Evolutionary conservation across 768 basidiomycete genomes (phyloP), one percentile per base, ranked within the genome.

Genomic region (Leccinum incarnatum): DNA sequence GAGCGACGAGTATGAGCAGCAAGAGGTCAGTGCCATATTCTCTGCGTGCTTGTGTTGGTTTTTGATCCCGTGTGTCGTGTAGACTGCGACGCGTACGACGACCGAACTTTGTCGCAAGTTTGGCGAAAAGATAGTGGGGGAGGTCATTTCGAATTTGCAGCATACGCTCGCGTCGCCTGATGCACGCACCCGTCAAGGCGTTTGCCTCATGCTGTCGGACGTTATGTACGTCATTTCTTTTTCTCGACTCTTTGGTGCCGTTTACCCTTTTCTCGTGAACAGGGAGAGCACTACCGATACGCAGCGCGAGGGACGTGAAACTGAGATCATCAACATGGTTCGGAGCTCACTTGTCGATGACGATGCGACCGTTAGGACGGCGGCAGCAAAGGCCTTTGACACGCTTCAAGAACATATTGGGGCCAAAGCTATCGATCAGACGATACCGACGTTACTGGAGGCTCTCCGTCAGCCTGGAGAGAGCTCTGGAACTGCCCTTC

Each of bases 21-120:
- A 93, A 76, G 95, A 98, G 84, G 94, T 93, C 57, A 47, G 71
- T 60, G 9, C 9, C 0, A 3, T 4, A 4, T 11, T 1, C 34
- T 15, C 5, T 6, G 5, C 1, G 19, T 23, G 6, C 1, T 27
- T 9, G 17, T 7, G 15, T 29, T 42, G 19, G 1, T 9, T 42
- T 4, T 34, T 53, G 19, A 53, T 14, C 14, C 29, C 3, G 0
- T n/a, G 25, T 32, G 10, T 34, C 32, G 32, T 34, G 11, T 29
- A 65, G 93, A 96, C 90, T 23, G 93, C 93, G n/a, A 83, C 84
- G 15, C 83, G 93, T 40, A 97, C 95, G 2, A 83, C 91, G 7
- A 83, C 84, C 11, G 96, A 99, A 70, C 73, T 98, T 0, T 97
- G 93, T 71, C 88, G 91, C 72, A 98, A 98, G 74, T 95, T 95